Evolutionary conservation across 1,139 yeast species (phyloP), one percentile per base, ranked within the genome.

Genomic region (Blastobotrys raffinosifermentans): DNA sequence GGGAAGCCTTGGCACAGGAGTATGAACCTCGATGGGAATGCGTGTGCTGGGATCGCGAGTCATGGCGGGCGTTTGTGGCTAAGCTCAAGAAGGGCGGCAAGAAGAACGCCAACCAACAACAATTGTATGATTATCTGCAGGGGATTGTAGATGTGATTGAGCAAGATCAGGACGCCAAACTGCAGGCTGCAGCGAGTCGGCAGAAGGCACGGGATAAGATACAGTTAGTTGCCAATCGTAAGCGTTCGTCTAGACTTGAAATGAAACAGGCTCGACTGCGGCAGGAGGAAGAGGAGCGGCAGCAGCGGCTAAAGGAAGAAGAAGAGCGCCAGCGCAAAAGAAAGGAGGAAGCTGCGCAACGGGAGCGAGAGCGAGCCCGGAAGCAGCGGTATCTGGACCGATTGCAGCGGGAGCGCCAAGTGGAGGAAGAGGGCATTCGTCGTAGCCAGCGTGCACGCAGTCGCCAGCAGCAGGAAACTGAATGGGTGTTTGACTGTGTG

Each of bases 401-500:
- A 14, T 23, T 29, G 26, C 33, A 19, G 14, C 38, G 43, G 11
- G 37, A 34, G 19, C 38, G 39, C 10, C 32, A 30, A n/a, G 40
- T 39, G 32, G 37, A 34, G 15, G 21, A 23, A 16, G 37, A 34
- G 22, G 27, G 31, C 4, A n/a, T 22, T 22, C 18, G 10, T 8
- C 23, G 23, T 8, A 20, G 23, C 23, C 33, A 30, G 11, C 34
- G 39, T 31, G 26, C 29, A 19, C 32, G 22, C 14, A 29, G 39
- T 19, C 25, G 32, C 18, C 27, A 30, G 31, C 29, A 20, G 18
- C 32, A 37, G 30, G 34, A 43, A 15, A 19, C 32, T 31, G 25
- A 29, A 34, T 66, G 70, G 70, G 49, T 55, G 23, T 66, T 66
- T 49, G 69, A 66, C 39, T 66, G 71, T 41, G 44, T 50, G 25